These are phyloP conservation scores for Cladosporium austrohemisphaericum DNA, from an alignment of 2,329 filamentous ascomycete genomes.

Conservation along the genomic window DNA sequence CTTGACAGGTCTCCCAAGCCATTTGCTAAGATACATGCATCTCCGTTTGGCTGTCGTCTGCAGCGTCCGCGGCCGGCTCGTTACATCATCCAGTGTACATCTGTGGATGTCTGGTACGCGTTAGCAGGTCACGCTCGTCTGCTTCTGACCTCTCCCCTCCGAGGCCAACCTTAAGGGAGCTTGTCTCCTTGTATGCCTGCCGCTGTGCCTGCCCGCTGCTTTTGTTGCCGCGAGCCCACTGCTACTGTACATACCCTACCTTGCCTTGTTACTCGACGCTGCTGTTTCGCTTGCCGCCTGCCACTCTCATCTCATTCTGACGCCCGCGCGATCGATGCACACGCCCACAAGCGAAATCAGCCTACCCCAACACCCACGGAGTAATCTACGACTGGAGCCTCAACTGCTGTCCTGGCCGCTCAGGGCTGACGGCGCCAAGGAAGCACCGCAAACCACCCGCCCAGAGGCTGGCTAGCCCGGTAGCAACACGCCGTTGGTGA, in stretches of 20 bases:
- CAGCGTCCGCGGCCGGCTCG: slow-evolving; percentile 1
- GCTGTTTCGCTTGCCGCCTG: slow-evolving; percentile 1
- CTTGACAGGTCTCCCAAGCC: no score
- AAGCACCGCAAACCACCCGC: no score
- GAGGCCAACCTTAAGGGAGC: neutral
- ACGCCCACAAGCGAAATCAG: slow-evolving; percentile 11
- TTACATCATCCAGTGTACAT: slow-evolving; percentile 7
- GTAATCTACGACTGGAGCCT: slow-evolving; percentile 10
- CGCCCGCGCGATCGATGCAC: neutral
- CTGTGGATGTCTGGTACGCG: no score
- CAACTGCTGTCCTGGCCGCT: neutral
- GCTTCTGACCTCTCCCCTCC: neutral
- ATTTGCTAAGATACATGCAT: no score
- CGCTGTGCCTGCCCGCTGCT: neutral
- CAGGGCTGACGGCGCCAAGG: slow-evolving; percentile 10
- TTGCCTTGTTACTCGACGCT: no score
- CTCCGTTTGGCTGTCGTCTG: no score
- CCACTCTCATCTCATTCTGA: neutral
- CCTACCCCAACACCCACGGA: slow-evolving; percentile 10
- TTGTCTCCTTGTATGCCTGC: neutral
- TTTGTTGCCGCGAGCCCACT: neutral
- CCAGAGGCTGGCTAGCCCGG: no score
- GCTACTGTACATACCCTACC: no score
- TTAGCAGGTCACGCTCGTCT: neutral
- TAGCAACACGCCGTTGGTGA: no score